These are phyloP conservation scores for Quercus phellos DNA, from an alignment of 331 rosid genomes.

Conservation along the genomic window DNA sequence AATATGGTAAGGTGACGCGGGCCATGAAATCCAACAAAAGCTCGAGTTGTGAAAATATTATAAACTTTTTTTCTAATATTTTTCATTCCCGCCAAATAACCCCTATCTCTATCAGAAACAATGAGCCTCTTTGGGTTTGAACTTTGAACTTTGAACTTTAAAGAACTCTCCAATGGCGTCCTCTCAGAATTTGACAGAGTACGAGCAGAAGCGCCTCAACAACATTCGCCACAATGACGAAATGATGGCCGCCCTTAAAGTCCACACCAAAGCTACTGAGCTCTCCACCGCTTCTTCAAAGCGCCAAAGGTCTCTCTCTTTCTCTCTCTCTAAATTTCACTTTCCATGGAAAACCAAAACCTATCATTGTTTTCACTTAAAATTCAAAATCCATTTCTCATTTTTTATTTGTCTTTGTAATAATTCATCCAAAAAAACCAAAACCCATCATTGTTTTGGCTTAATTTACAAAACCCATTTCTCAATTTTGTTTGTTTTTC, in stretches of 20 bases:
- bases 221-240: constrained; percentile 85
- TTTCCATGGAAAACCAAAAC: neutral
- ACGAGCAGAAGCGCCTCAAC: constrained; percentile 74
- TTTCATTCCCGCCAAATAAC: too few species aligned
- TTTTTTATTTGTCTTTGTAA: too few species aligned
- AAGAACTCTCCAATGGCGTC: constrained; percentile 53
- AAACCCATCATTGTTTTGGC: neutral
- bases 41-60: too few species aligned
- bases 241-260: constrained; percentile 70
- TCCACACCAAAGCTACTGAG: constrained; percentile 59
- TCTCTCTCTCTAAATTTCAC: neutral
- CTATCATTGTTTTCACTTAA: neutral
- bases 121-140: too few species aligned
- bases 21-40: too few species aligned
- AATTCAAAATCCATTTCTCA: neutral
- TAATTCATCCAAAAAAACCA: too few species aligned
- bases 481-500: neutral
- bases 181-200: constrained; percentile 46
- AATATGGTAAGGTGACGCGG: too few species aligned
- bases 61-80: too few species aligned
- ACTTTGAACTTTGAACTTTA: too few species aligned
- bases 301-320: constrained; percentile 48
- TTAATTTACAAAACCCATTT: neutral
- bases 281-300: constrained; percentile 42
- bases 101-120: too few species aligned